These are phyloP conservation scores for Hanseniaspora lachancei DNA, from an alignment of 805 yeast genomes.

Conservation along the genomic window DNA sequence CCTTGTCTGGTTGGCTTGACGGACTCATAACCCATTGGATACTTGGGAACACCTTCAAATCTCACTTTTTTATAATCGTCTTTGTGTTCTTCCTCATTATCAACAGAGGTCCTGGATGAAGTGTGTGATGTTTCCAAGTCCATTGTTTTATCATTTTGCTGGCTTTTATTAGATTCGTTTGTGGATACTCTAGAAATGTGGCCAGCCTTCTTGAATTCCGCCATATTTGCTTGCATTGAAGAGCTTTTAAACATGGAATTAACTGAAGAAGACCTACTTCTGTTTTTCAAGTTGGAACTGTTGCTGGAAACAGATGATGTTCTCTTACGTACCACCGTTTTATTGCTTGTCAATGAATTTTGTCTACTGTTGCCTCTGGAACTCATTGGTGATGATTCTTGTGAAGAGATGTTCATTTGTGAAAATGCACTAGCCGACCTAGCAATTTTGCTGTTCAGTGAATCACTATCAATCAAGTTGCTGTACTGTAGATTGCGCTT, in stretches of 20 bases:
- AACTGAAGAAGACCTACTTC: slow-evolving; percentile 26
- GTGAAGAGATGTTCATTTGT: slow-evolving; percentile 3
- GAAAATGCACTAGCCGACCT: neutral
- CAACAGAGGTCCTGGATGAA: neutral
- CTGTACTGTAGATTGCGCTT: slow-evolving; percentile 1
- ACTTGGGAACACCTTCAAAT: slow-evolving; percentile 25
- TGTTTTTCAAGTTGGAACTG: slow-evolving; percentile 12
- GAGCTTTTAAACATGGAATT: slow-evolving; percentile 15
- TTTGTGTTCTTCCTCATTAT: neutral
- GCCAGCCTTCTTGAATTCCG: no score
- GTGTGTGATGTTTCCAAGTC: neutral
- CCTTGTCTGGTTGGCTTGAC: slow-evolving; percentile 25
- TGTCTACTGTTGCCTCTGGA: slow-evolving; percentile 15
- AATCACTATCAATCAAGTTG: neutral
- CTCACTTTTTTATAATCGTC: slow-evolving; percentile 23
- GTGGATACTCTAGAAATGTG: neutral
- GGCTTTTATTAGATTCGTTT: neutral
- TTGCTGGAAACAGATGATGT: slow-evolving; percentile 4
- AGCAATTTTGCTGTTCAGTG: neutral
- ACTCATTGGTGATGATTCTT: neutral
- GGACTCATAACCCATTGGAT: slow-evolving; percentile 25
- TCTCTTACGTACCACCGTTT: neutral
- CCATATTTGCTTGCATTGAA: neutral
- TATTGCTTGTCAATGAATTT: slow-evolving; percentile 17
- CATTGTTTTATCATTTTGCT: neutral